Evolutionary conservation across 202 grass and related monocot genomes (phyloP).

Genomic region (Hordeum pubiflorum): DNA sequence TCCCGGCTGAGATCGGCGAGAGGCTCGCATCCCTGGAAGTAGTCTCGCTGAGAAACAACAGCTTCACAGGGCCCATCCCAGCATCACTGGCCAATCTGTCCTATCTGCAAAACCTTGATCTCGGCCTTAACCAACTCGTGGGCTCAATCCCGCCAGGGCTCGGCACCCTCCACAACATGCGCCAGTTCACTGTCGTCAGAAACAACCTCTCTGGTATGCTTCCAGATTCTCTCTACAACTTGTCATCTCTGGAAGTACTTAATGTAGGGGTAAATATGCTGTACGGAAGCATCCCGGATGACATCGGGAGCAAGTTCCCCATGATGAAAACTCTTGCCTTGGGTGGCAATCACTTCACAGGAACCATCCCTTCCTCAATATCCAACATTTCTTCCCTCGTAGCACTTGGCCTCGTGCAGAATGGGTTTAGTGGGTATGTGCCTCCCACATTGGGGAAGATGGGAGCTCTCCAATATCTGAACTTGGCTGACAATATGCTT

Average conservation of each 20-base stretch:
- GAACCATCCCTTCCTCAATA: constrained; percentile 23
- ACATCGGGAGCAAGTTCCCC: constrained; percentile 5
- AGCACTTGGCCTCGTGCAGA: not conserved
- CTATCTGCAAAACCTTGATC: not conserved
- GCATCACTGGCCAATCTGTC: constrained; percentile 20
- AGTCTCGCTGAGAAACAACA: constrained; percentile 16
- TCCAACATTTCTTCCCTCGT: constrained; percentile 14
- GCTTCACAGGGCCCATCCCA: constrained; percentile 16
- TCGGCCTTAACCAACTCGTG: not conserved
- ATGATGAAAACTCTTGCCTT: not conserved
- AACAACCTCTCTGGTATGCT: constrained; percentile 31
- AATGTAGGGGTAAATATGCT: not conserved
- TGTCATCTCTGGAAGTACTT: not conserved
- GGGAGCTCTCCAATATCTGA: not conserved
- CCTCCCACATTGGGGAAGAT: constrained; percentile 14
- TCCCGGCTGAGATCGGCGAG: not conserved
- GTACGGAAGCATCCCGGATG: not conserved
- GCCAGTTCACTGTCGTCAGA: not conserved
- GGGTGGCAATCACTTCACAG: not conserved
- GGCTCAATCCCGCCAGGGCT: constrained; percentile 13
- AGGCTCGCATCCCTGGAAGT: not conserved
- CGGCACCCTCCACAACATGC: not conserved
- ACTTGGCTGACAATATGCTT: not conserved
- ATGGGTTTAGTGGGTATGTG: constrained; percentile 21
- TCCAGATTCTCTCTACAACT: constrained; percentile 28